A percentile compares a stretch with the other conserved stretches of the same genome.
These are phyloP conservation scores for Sporobolomyces pararoseus DNA, from an alignment of 768 basidiomycete species.

Conservation along the genomic window DNA sequence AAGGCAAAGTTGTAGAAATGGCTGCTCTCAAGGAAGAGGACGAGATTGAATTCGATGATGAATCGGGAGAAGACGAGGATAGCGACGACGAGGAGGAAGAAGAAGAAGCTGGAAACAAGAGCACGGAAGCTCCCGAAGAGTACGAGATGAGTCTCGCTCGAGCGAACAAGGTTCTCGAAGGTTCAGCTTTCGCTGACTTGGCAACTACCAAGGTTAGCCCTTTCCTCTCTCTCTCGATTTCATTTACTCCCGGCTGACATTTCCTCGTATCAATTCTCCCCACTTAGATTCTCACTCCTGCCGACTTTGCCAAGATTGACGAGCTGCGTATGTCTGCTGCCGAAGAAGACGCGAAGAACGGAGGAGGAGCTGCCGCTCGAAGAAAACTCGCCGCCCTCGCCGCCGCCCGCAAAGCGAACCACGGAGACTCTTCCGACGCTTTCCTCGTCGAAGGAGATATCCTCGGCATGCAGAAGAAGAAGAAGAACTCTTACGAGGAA, in stretches of 20 bases:
- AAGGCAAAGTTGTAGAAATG: slow-evolving; percentile 34
- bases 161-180: slow-evolving; percentile 46
- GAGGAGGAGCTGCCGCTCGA: slow-evolving; percentile 72
- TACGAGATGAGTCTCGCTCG: slow-evolving; percentile 40
- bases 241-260: neutral
- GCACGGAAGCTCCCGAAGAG: slow-evolving; percentile 28
- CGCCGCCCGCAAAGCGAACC: slow-evolving; percentile 59
- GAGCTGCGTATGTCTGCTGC: slow-evolving; percentile 81
- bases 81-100: slow-evolving; percentile 43
- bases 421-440: slow-evolving; percentile 44
- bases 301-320: slow-evolving; percentile 87
- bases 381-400: slow-evolving; percentile 82
- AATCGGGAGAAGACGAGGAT: slow-evolving; percentile 35
- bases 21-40: slow-evolving; percentile 34
- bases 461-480: slow-evolving; percentile 86
- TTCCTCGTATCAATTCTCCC: too few species aligned
- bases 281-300: slow-evolving; percentile 85
- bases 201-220: slow-evolving; percentile 70
- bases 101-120: slow-evolving; percentile 18
- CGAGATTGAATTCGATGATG: slow-evolving; percentile 38
- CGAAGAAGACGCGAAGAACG: slow-evolving; percentile 62
- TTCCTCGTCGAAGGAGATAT: slow-evolving; percentile 83
- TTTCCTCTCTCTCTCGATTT: neutral
- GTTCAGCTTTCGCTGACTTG: slow-evolving; percentile 60
- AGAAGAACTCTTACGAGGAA: slow-evolving; percentile 88